Evolutionary conservation across 2,329 filamentous ascomycete genomes (phyloP).

Genomic region (Sclerotinia minor): DNA sequence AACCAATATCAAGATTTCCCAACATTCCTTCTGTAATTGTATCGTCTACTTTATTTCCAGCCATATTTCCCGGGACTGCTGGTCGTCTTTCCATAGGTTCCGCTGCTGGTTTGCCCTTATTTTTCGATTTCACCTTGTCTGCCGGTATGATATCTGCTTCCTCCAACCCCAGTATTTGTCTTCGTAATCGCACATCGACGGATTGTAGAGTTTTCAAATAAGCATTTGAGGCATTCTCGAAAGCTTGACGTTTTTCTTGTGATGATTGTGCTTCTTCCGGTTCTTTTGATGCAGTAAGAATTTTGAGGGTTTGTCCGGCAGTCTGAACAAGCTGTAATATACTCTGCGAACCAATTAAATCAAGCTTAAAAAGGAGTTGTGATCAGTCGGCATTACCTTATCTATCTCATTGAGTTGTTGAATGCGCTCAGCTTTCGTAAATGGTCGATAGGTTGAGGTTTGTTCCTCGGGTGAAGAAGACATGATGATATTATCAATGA

Average conservation of each 20-base stretch:
- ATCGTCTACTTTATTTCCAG: slow-evolving; percentile 25
- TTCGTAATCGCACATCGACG: slow-evolving; percentile 71
- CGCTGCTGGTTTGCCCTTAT: slow-evolving; percentile 21
- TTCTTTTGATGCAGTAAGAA: slow-evolving; percentile 54
- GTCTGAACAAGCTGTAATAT: slow-evolving; percentile 54
- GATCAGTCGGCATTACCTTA: slow-evolving; percentile 48
- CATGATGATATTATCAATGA: slow-evolving; percentile 19
- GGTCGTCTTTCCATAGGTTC: slow-evolving; percentile 10
- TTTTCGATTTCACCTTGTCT: slow-evolving; percentile 36
- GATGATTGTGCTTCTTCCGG: slow-evolving; percentile 23
- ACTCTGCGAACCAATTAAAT: slow-evolving; percentile 33
- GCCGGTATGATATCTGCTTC: slow-evolving; percentile 71
- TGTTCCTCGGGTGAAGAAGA: slow-evolving; percentile 28
- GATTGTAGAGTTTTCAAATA: slow-evolving; percentile 74
- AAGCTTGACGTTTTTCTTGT: slow-evolving; percentile 45
- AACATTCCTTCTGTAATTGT: slow-evolving; percentile 47
- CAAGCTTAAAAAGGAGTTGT: not conserved
- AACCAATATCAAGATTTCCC: slow-evolving; percentile 73
- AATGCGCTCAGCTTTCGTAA: slow-evolving; percentile 76
- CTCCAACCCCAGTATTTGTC: slow-evolving; percentile 76
- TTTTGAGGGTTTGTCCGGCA: slow-evolving; percentile 62
- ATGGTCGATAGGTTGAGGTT: slow-evolving; percentile 43
- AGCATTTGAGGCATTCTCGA: slow-evolving; percentile 60
- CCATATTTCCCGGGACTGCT: slow-evolving; percentile 9
- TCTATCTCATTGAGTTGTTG: slow-evolving; percentile 79